These are phyloP conservation scores for Tulasnella calospora DNA, from an alignment of 768 basidiomycete genomes.

Conservation along the genomic window DNA sequence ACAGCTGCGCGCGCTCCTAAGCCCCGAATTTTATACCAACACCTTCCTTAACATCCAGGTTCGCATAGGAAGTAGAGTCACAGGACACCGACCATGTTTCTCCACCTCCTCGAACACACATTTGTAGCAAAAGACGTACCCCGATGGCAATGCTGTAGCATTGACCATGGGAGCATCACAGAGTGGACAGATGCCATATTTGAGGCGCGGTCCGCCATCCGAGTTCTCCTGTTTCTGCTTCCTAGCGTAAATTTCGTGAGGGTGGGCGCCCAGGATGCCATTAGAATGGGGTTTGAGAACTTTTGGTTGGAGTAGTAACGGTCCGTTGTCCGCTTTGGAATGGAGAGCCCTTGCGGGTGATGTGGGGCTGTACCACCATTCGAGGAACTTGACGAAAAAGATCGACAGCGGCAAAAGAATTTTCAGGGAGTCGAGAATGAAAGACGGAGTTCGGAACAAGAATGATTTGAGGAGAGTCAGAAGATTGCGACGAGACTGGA, in stretches of 20 bases:
- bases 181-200: slow-evolving; percentile 81
- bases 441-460: slow-evolving; percentile 51
- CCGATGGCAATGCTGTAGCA: slow-evolving; percentile 84
- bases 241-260: neutral
- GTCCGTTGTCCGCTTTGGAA: slow-evolving; percentile 55
- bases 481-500: neutral
- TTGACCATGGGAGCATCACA: slow-evolving; percentile 71
- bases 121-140: slow-evolving; percentile 92
- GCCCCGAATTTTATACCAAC: slow-evolving; percentile 48
- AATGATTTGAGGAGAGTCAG: slow-evolving; percentile 37
- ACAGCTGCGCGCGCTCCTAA: neutral
- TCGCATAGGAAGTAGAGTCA: slow-evolving; percentile 70
- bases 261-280: slow-evolving; percentile 42
- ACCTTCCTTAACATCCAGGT: slow-evolving; percentile 86
- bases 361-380: slow-evolving; percentile 98
- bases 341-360: slow-evolving; percentile 72
- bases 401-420: slow-evolving; percentile 81
- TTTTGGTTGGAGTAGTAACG: slow-evolving; percentile 69
- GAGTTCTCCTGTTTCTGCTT: slow-evolving; percentile 45
- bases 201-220: slow-evolving; percentile 31
- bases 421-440: slow-evolving; percentile 71
- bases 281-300: slow-evolving; percentile 70
- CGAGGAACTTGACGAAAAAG: slow-evolving; percentile 92
- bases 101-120: slow-evolving; percentile 83
- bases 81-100: slow-evolving; percentile 73